Percentiles rank a stretch among this genome's conserved stretches.
Evolutionary conservation across 2,329 filamentous ascomycete species (phyloP).

Genomic region (Conoideocrella luteorostrata): DNA sequence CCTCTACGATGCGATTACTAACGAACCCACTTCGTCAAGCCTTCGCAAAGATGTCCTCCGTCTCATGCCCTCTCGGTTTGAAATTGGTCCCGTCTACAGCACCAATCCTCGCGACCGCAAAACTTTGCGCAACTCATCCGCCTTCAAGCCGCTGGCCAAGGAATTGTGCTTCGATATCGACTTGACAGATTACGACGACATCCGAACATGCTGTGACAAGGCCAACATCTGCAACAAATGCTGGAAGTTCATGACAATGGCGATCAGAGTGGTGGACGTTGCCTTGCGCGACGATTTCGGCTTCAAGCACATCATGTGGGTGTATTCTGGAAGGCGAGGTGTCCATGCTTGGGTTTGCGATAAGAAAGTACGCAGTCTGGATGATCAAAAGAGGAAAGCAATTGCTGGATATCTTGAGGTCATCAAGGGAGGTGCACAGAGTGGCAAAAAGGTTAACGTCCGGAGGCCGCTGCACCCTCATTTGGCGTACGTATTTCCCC

Average conservation of each 20-base stretch:
- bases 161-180: slow-evolving; percentile 99
- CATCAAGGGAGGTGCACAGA: slow-evolving; percentile 77
- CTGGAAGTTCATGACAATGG: slow-evolving; percentile 97
- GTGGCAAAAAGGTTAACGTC: slow-evolving; percentile 80
- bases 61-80: slow-evolving; percentile 87
- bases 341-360: slow-evolving; percentile 98
- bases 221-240: slow-evolving; percentile 91
- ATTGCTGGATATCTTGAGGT: slow-evolving; percentile 88
- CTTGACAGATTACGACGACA: slow-evolving; percentile 96
- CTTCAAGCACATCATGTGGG: slow-evolving; percentile 95
- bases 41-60: slow-evolving; percentile 87
- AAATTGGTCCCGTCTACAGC: slow-evolving; percentile 96
- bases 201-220: slow-evolving; percentile 89
- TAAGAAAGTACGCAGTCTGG: slow-evolving; percentile 72
- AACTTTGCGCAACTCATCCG: slow-evolving; percentile 68
- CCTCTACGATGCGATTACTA: no score
- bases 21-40: slow-evolving; percentile 32
- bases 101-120: slow-evolving; percentile 93
- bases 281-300: slow-evolving; percentile 91
- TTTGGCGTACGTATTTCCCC: slow-evolving; percentile 51
- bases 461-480: slow-evolving; percentile 86
- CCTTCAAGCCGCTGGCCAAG: slow-evolving; percentile 83
- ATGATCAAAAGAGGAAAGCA: slow-evolving; percentile 77
- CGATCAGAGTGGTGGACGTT: slow-evolving; percentile 85
- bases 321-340: slow-evolving; percentile 94